Base-by-base conservation (phyloP, 768 basidiomycete species). In the Podaxis sp. region DNA sequence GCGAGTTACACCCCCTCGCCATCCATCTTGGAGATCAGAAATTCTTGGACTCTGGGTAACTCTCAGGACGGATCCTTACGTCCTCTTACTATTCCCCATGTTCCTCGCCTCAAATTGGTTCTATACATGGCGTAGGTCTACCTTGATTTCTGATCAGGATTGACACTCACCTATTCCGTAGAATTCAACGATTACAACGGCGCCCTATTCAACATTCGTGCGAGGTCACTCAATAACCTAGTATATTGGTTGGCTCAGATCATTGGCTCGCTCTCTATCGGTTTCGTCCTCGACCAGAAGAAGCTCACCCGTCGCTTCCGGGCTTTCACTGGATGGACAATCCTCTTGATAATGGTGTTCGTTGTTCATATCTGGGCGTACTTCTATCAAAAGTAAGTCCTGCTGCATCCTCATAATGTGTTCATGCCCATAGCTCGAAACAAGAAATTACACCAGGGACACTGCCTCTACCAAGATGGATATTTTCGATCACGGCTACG, bases 81-180 rank as follows among this genome's bases (percentile, higher is more conserved):
- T 93, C 65, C 62, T 91, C 16, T 73, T 91, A 1, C 78, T 92
- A 23, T 90, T 93, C 76, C 91, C 91, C 11, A 89, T 92, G 86
- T 91, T 92, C 73, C 83, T 91, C 59, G 83, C 88, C 7, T 88
- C 85, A 36, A 91, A 91, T 69, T 91, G 88, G 82, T 91, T 91
- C 74, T 91, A 91, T 68, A 86, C 90, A 2, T 91, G 88, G 88
- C 89, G 88, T 89, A 58, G 70, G 86, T 71, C 51, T 18, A 14
- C 1, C 32, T 50, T n/a, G 40, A 27, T 16, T 60, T 3, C 10
- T 25, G 13, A 5, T 1, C 3, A 23, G 32, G 50, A 16, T 47
- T 46, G 32, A 18, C 46, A 32, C 61, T 57, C 51, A 54, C 47
- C 23, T 48, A 9, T 14, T 28, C 37, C 67, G 55, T 60, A 90